Evolutionary conservation across 352 stramenopile genomes (phyloP).

Genomic region (Pythium phragmiticola): DNA sequence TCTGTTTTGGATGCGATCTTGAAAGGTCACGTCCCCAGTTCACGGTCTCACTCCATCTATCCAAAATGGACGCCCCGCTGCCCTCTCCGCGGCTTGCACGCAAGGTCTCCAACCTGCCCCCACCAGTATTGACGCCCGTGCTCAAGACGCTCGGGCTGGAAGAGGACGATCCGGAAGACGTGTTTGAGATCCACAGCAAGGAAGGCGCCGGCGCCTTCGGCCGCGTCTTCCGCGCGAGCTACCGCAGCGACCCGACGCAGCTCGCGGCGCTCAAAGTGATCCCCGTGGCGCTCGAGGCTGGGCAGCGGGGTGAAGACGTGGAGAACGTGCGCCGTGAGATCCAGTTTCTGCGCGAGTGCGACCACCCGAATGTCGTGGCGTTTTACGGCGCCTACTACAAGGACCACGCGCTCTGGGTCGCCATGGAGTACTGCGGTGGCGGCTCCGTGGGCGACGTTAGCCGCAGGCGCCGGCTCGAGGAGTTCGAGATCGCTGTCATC

Average conservation of each 20-base stretch:
- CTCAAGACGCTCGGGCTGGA: conserved; percentile 61
- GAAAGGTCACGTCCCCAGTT: conserved; percentile 9
- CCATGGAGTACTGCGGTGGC: conserved; percentile 89
- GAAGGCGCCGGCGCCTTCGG: conserved; percentile 70
- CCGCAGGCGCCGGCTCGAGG: conserved; percentile 41
- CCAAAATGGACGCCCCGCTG: conserved; percentile 14
- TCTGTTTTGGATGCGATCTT: conserved; percentile 14
- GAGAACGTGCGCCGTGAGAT: conserved; percentile 72
- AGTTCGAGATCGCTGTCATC: conserved; percentile 79
- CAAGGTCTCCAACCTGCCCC: conserved; percentile 25
- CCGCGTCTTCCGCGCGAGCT: conserved; percentile 64
- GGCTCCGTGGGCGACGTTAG: conserved; percentile 80
- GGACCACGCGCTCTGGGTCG: conserved; percentile 83
- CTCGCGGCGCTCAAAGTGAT: conserved; percentile 78
- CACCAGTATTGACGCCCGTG: conserved; percentile 25
- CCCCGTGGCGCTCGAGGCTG: conserved; percentile 56
- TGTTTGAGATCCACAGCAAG: conserved; percentile 75
- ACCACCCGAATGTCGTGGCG: conserved; percentile 77
- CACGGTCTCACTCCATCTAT: neutral
- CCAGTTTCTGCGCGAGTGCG: conserved; percentile 67
- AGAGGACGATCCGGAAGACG: conserved; percentile 55
- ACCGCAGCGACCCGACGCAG: conserved; percentile 36
- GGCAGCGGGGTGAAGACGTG: conserved; percentile 64
- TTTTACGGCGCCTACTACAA: conserved; percentile 82
- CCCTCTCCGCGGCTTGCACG: conserved; percentile 20